These are phyloP conservation scores for Capsicum baccatum DNA, from an alignment of 257 asterid genomes.

Conservation along the genomic window DNA sequence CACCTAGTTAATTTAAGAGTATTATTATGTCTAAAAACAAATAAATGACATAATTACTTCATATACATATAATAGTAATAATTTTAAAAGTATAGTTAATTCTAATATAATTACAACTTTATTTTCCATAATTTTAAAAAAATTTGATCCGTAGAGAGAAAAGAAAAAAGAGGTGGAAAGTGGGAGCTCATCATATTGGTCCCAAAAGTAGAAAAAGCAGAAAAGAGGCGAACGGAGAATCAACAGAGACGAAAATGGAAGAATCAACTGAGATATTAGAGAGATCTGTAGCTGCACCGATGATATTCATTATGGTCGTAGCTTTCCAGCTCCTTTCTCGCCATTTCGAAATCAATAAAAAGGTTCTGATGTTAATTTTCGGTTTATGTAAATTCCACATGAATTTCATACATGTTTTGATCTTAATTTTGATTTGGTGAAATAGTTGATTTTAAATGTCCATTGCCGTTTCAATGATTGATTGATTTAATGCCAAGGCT, in stretches of 20 bases:
- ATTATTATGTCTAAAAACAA: no score
- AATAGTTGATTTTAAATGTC: conserved; percentile 11
- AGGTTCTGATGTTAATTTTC: conserved; percentile 42
- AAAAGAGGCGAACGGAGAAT: background rate
- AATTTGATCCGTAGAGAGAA: no score
- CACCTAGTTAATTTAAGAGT: no score
- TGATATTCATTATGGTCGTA: conserved; percentile 65
- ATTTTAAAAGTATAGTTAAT: no score
- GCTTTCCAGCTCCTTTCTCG: conserved; percentile 62
- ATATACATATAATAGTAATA: no score
- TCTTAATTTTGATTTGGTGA: background rate
- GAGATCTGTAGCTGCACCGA: conserved; percentile 77
- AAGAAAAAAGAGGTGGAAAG: background rate
- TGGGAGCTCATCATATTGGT: background rate
- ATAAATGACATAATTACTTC: no score
- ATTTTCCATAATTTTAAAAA: background rate
- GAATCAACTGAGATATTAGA: conserved; percentile 53
- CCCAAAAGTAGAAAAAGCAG: no score
- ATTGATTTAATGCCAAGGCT: background rate
- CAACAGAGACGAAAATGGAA: conserved; percentile 48
- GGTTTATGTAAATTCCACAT: background rate
- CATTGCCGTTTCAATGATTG: background rate
- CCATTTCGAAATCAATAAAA: conserved; percentile 60
- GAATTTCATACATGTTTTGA: background rate
- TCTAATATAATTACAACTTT: no score